Evolutionary conservation across 768 basidiomycete species (phyloP).

Genomic region (Termitomyces sp.): DNA sequence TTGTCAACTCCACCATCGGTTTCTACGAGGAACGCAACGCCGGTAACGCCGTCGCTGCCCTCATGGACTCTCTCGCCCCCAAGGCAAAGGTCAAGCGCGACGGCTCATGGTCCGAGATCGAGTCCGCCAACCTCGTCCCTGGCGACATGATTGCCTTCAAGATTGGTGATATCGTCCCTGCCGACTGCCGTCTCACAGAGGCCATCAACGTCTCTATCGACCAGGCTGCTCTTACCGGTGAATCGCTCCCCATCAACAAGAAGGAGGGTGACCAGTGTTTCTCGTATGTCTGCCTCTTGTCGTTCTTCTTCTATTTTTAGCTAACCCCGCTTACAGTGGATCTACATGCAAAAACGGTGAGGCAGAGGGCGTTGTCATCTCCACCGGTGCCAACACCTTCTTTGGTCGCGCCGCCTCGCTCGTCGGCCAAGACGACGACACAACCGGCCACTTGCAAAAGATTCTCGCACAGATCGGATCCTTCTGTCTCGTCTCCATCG

Average conservation of each 20-base stretch:
- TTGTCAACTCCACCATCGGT: constrained; percentile 96
- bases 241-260: constrained; percentile 92
- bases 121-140: constrained; percentile 86
- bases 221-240: constrained; percentile 96
- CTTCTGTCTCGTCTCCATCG: constrained; percentile 96
- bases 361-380: constrained; percentile 98
- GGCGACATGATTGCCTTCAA: constrained; percentile 98
- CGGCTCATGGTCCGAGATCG: constrained; percentile 86
- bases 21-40: constrained; percentile 98
- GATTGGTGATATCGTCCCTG: constrained; percentile 98
- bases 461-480: constrained; percentile 97
- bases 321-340: constrained; percentile 49
- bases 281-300: too few relatives aligned
- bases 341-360: constrained; percentile 99
- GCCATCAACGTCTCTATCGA: constrained; percentile 98
- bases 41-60: constrained; percentile 98
- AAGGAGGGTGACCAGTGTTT: constrained; percentile 96
- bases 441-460: constrained; percentile 97
- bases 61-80: constrained; percentile 99
- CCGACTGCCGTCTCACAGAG: constrained; percentile 95
- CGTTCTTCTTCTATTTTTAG: too few relatives aligned
- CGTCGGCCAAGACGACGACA: constrained; percentile 96
- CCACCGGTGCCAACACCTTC: constrained; percentile 97
- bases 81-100: constrained; percentile 93
- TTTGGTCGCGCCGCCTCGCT: constrained; percentile 98